Base-by-base conservation (phyloP, 768 basidiomycete genomes). In the Russula dissimulans region DNA sequence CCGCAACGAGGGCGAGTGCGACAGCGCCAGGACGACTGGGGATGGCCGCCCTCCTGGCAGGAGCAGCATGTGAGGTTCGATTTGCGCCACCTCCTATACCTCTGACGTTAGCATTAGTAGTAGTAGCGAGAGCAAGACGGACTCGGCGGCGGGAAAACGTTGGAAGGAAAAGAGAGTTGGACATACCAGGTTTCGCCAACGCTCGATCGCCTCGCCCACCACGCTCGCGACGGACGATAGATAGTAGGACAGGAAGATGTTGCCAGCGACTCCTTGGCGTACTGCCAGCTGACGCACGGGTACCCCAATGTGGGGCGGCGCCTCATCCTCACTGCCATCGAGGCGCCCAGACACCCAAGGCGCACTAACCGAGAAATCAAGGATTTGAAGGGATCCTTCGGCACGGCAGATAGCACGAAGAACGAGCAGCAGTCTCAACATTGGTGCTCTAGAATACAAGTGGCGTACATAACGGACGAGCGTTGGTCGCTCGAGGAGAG, bases 171-270 rank as follows among this genome's bases (percentile, higher is more conserved):
- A 10, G 34, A 36, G 10, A 10, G 34, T 7, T 7, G 34, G 34
- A 36, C 34, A 36, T 1, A 62, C 61, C 61, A 62, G 14, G 51
- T 55, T 47, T 57, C 44, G 43, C 61, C 61, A 62, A 43, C 51
- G 44, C 6, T 53, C 45, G 29, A 62, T 47, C 18, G 56, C 56
- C 32, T 32, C 50, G 0, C 56, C 55, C 43, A 61, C 26, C 29
- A 38, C 22, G 45, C 18, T 31, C 39, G 39, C 44, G 39, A 47
- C 15, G 5, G n/a, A 17, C 34, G 50, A 36, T 14, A 26, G 38
- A n/a, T 22, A 8, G 36, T n/a, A 31, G 22, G 2, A 32, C 31
- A 39, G n/a, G 11, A 43, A 29, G 12, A 44, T 26, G 18, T 10
- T 10, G 34, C 10, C 34, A 14, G 22, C 10, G 18, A 3, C 7